Evolutionary conservation across 352 stramenopile genomes (phyloP).

Genomic region (Globisporangium nunn): DNA sequence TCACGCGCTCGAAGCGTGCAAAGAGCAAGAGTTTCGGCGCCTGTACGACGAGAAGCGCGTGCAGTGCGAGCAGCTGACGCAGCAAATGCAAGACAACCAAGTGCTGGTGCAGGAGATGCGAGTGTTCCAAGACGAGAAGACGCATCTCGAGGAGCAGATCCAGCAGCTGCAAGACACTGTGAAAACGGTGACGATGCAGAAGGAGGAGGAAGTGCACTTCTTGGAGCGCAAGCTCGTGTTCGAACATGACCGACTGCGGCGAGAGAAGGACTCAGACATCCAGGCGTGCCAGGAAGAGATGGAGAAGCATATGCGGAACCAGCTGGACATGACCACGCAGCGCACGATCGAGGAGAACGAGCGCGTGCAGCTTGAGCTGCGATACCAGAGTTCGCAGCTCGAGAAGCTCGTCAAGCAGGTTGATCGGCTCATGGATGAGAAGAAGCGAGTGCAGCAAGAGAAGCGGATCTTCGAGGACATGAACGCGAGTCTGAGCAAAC

Average conservation of each 20-base stretch:
- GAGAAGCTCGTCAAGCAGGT: conserved; percentile 47
- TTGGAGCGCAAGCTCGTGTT: conserved; percentile 55
- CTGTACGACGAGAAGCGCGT: conserved; percentile 35
- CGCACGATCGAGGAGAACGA: conserved; percentile 64
- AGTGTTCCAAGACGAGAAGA: conserved; percentile 29
- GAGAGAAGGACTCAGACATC: conserved; percentile 43
- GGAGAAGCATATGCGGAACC: conserved; percentile 39
- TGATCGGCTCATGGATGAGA: conserved; percentile 30
- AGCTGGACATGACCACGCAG: conserved; percentile 55
- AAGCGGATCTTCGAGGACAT: conserved; percentile 61
- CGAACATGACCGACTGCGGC: conserved; percentile 43
- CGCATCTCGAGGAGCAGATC: conserved; percentile 22
- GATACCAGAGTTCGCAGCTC: conserved; percentile 50
- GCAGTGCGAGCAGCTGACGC: conserved; percentile 24
- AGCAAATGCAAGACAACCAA: conserved; percentile 24
- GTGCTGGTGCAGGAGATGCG: conserved; percentile 27
- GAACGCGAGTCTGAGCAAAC: conserved; percentile 46
- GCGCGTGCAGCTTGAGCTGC: conserved; percentile 48
- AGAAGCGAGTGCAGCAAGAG: conserved; percentile 30
- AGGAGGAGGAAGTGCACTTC: conserved; percentile 38
- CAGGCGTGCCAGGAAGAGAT: conserved; percentile 33
- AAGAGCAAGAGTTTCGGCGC: conserved; percentile 48
- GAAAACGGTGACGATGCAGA: conserved; percentile 18
- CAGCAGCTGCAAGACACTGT: conserved; percentile 23
- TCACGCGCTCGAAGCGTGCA: conserved; percentile 46